Evolutionary conservation across 371 early-diverging fungal species (phyloP), one percentile per base, ranked within the genome.

Genomic region (Sanchytrium tribonematis): DNA sequence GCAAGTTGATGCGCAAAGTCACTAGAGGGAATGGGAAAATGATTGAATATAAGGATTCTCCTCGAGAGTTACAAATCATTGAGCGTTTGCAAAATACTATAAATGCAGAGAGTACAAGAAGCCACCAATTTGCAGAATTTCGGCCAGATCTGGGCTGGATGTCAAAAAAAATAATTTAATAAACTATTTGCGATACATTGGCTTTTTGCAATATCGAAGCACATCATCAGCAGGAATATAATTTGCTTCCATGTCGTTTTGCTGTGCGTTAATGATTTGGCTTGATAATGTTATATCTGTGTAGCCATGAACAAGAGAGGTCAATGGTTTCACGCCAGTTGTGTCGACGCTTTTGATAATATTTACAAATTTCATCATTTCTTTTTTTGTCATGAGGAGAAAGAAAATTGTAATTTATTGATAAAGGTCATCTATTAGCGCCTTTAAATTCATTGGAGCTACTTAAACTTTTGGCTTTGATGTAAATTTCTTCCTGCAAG

Each of bases 321-420:
- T 48, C 22, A 48, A 22, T 48, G 48, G 48, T 48, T 12, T 48
- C 12, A 48, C 22, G 22, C 22, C 22, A 12, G 5, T 48, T 12
- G 48, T 48, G 5, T 48, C 48, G 22, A 48, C 48, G 22, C 22
- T 48, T 22, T 48, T 5, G 5, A 48, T 48, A 5, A 48, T 5
- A 12, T 48, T 48, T 48, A 48, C 48, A 48, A 48, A 48, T 12
- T 5, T 22, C 48, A 12, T 48, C 48, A 48, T 48, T 22, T 48
- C 48, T 48, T 22, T 48, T 48, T 48, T 48, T 48, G 48, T 48
- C 48, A 48, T 48, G 48, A n/a, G n/a, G n/a, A n/a, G n/a, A n/a
- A n/a, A n/a, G n/a, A n/a, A n/a, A n/a, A n/a, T n/a, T n/a, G n/a
- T n/a, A n/a, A n/a, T n/a, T n/a, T n/a, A n/a, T n/a, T n/a, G n/a